Percentiles rank a stretch among this genome's conserved stretches.
These are phyloP conservation scores for Alternaria arbusti DNA, from an alignment of 2,329 filamentous ascomycete species.

Conservation along the genomic window DNA sequence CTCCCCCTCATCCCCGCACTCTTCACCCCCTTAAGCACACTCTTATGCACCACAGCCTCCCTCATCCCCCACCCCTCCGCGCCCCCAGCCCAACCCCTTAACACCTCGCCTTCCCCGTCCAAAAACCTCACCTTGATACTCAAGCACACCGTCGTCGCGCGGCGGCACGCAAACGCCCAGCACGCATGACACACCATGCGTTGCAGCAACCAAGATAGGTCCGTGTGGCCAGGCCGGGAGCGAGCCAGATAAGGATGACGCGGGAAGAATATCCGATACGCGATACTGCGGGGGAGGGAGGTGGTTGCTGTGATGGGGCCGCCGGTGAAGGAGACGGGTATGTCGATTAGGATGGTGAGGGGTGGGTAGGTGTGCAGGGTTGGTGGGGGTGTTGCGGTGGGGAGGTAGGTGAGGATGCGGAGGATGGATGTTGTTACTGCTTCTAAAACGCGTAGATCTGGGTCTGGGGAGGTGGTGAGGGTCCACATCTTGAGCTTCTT, in stretches of 20 bases:
- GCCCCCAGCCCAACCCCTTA: accelerated
- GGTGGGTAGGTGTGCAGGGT: background rate
- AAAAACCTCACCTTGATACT: background rate
- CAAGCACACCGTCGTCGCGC: background rate
- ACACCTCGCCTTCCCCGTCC: background rate
- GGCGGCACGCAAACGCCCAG: background rate
- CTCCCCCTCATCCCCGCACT: background rate
- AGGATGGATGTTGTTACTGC: slow-evolving; percentile 2
- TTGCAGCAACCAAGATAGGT: background rate
- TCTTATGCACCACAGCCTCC: background rate
- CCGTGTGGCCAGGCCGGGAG: background rate
- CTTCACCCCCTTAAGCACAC: background rate
- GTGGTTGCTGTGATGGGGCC: background rate
- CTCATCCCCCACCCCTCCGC: background rate
- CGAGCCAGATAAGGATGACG: background rate
- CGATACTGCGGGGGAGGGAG: background rate
- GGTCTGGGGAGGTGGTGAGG: background rate
- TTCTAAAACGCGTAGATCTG: background rate
- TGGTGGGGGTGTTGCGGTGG: background rate
- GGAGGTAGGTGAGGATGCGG: background rate
- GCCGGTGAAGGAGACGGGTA: background rate
- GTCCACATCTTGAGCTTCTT: background rate
- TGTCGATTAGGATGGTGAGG: background rate
- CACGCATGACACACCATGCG: background rate
- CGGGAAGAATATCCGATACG: background rate